These are phyloP conservation scores for Letharia lupina DNA, from an alignment of 495 filamentous ascomycete species.

Conservation along the genomic window DNA sequence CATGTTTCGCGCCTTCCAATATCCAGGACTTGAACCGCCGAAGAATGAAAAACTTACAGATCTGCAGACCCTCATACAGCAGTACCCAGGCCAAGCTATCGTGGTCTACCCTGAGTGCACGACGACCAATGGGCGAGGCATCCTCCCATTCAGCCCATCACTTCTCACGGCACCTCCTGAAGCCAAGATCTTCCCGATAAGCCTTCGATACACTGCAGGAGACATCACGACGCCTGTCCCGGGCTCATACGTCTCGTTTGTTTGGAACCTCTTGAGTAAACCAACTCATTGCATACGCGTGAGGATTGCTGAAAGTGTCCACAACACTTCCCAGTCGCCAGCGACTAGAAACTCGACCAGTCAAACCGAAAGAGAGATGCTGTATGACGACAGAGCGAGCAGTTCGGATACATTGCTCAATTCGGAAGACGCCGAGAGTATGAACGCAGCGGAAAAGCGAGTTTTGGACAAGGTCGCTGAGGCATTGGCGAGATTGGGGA, in stretches of 20 bases:
- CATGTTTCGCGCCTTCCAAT: constrained; percentile 62
- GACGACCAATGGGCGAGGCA: constrained; percentile 88
- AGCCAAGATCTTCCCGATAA: constrained; percentile 78
- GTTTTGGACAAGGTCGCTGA: constrained; percentile 72
- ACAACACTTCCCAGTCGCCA: constrained; percentile 32
- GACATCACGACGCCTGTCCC: constrained; percentile 91
- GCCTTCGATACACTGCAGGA: constrained; percentile 73
- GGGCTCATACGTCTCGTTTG: constrained; percentile 53
- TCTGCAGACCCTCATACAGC: constrained; percentile 50
- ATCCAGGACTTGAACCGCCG: constrained; percentile 42
- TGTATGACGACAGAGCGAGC: constrained; percentile 32
- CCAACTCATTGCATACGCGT: constrained; percentile 87
- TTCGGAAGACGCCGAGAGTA: constrained; percentile 32
- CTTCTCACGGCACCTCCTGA: constrained; percentile 55
- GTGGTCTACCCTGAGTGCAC: constrained; percentile 88
- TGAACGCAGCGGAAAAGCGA: constrained; percentile 49
- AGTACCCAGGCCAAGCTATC: constrained; percentile 64
- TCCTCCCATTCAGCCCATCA: constrained; percentile 69
- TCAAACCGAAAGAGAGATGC: constrained; percentile 34
- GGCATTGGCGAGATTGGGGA: constrained; percentile 75
- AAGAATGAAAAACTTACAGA: constrained; percentile 46
- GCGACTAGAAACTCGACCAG: constrained; percentile 36
- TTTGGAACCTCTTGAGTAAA: constrained; percentile 78
- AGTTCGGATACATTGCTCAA: constrained; percentile 31
- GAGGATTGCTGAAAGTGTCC: constrained; percentile 67